These are phyloP conservation scores for Globisporangium ultimum DNA, from an alignment of 352 stramenopile genomes.

Conservation along the genomic window DNA sequence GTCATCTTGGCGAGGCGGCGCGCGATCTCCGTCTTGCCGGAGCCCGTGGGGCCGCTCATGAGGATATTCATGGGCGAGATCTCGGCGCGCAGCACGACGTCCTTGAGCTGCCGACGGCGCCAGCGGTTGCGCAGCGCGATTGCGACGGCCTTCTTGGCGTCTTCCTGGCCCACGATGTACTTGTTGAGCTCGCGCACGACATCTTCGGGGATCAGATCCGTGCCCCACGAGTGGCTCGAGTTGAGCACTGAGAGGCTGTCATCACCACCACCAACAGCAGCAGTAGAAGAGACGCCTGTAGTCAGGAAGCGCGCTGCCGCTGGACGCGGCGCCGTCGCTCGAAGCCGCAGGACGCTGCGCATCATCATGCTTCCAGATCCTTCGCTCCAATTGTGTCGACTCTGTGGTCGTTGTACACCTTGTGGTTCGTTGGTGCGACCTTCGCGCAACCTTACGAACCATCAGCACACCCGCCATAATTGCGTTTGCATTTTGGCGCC, in stretches of 20 bases:
- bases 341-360: not conserved
- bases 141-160: conserved; percentile 97
- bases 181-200: conserved; percentile 94
- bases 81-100: conserved; percentile 77
- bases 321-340: not conserved
- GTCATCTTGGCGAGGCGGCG: conserved; percentile 96
- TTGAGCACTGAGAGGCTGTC: conserved; percentile 9
- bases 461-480: no score
- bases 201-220: conserved; percentile 83
- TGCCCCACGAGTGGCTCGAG: conserved; percentile 18
- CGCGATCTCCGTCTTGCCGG: conserved; percentile 98
- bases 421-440: not conserved
- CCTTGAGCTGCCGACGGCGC: conserved; percentile 92
- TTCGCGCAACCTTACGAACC: not conserved
- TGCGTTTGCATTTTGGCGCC: conserved; percentile 15
- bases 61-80: conserved; percentile 99
- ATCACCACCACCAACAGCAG: no score
- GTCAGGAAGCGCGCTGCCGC: not conserved
- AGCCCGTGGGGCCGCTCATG: conserved; percentile 98
- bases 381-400: conserved; percentile 2
- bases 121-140: conserved; percentile 98
- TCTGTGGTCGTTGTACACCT: not conserved
- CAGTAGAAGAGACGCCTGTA: not conserved
- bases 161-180: conserved; percentile 95
- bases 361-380: conserved; percentile 8